Percentiles rank a stretch among this genome's conserved stretches.
phyloP scores from a whole-genome alignment of 1,284 basidiomycete genomes.

The Moesziomyces sp. region DNA sequence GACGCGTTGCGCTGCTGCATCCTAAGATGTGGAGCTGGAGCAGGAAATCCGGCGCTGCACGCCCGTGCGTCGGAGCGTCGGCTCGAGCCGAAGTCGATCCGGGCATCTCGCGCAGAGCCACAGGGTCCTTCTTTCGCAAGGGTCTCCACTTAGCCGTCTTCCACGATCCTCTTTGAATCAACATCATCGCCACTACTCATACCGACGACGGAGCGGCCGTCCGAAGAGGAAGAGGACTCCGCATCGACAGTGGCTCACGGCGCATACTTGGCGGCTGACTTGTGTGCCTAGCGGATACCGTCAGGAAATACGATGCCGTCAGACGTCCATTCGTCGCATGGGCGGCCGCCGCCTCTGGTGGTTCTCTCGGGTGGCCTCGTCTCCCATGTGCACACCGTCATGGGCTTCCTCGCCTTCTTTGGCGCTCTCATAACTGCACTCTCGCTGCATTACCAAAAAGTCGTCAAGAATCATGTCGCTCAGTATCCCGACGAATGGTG shows the following conservation, averaged over 20 bases:
- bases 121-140: no score
- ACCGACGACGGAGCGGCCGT: no score
- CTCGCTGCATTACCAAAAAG: constrained; percentile 81
- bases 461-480: constrained; percentile 86
- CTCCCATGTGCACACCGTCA: constrained; percentile 74
- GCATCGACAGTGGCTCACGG: no score
- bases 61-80: neutral
- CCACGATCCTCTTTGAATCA: no score
- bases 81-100: neutral
- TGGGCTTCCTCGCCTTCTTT: constrained; percentile 78
- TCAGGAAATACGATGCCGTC: constrained; percentile 27
- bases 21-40: neutral
- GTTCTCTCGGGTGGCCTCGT: constrained; percentile 58
- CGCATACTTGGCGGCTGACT: no score
- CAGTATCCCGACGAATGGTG: constrained; percentile 91
- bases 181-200: no score
- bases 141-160: no score
- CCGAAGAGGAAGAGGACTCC: no score
- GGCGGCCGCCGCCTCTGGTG: constrained; percentile 40
- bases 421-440: constrained; percentile 78
- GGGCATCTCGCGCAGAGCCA: no score
- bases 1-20: no score
- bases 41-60: neutral
- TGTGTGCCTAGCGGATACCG: no score
- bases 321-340: constrained; percentile 23